Percentiles rank a stretch among this genome's conserved stretches.
Evolutionary conservation across 441 rosid genomes (phyloP).

Genomic region (Biscutella laevigata): DNA sequence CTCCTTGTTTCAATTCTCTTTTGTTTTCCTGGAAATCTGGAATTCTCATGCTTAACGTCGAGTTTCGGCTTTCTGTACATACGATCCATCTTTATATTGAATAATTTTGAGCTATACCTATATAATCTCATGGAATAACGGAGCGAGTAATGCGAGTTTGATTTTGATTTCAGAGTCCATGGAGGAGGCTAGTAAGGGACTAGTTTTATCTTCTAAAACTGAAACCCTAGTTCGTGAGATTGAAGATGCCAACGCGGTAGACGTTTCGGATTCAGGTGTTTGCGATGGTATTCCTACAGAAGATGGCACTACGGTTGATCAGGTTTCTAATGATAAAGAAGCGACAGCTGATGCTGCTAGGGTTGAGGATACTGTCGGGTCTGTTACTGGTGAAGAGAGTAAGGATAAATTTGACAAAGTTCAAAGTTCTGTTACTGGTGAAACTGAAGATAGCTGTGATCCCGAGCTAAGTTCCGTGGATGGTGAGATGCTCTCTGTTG

Average conservation of each 20-base stretch:
- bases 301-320: not conserved
- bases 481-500: constrained; percentile 4
- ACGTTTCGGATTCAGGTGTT: constrained; percentile 36
- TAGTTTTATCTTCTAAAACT: constrained; percentile 4
- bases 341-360: not conserved
- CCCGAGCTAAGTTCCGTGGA: not conserved
- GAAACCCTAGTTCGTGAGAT: not conserved
- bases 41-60: not conserved
- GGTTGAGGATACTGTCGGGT: constrained; percentile 1
- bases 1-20: not conserved
- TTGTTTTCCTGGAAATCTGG: not conserved
- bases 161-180: constrained; percentile 24
- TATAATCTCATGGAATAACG: constrained; percentile 38
- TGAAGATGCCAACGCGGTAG: constrained; percentile 13
- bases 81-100: not conserved
- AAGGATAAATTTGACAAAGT: too few relatives aligned
- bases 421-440: too few relatives aligned
- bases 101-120: constrained; percentile 4
- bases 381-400: not conserved
- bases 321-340: not conserved
- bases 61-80: not conserved
- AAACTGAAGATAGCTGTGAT: not conserved
- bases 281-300: constrained; percentile 22
- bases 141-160: constrained; percentile 25
- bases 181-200: constrained; percentile 20